Evolutionary conservation across 768 basidiomycete genomes (phyloP).

Genomic region (Suillus paluster): DNA sequence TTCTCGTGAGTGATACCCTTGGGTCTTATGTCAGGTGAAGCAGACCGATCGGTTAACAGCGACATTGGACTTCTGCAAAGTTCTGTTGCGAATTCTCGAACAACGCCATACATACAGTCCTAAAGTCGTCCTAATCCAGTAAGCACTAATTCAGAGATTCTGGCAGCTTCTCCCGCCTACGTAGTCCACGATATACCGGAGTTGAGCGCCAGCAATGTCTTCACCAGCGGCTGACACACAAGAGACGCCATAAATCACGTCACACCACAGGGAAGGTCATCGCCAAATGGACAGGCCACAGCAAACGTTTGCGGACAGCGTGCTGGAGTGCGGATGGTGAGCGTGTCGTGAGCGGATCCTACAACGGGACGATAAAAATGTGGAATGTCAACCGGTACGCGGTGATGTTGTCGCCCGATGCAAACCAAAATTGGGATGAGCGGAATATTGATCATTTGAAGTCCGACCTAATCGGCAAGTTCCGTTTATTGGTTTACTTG

Average conservation of each 20-base stretch:
- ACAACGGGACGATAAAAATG: conserved; percentile 10
- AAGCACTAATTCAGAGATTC: no score
- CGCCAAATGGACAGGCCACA: conserved; percentile 12
- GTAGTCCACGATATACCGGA: background rate
- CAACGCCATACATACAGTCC: background rate
- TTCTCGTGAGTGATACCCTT: background rate
- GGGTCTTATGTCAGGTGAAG: no score
- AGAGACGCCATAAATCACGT: background rate
- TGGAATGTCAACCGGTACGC: conserved; percentile 1
- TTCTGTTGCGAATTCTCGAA: background rate
- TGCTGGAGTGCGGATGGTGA: conserved; percentile 30
- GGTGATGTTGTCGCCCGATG: background rate
- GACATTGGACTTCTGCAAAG: background rate
- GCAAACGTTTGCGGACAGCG: conserved; percentile 36
- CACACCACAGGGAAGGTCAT: conserved; percentile 28
- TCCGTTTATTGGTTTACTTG: no score
- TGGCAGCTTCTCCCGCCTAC: no score
- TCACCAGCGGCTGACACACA: background rate
- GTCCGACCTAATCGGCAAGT: no score
- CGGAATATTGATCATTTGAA: no score
- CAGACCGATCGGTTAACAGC: background rate
- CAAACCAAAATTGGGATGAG: background rate
- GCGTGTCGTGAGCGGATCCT: conserved; percentile 15
- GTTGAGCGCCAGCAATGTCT: background rate
- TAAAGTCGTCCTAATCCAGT: background rate